Evolutionary conservation across 768 basidiomycete species (phyloP).

Genomic region (Rhodosporidiobolus odoratus): DNA sequence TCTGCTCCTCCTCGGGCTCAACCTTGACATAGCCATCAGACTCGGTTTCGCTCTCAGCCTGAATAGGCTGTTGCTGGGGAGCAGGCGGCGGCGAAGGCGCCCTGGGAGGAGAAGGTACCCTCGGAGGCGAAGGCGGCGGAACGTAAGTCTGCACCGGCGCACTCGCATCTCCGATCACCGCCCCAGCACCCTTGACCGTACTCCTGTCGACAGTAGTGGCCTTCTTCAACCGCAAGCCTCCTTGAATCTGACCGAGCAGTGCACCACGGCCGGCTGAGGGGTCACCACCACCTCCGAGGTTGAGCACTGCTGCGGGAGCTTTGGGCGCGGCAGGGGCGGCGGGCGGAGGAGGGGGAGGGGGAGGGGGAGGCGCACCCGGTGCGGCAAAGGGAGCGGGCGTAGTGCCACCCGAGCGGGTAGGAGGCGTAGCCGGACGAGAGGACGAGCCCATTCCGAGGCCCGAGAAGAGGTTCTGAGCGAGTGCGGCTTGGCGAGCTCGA

Average conservation of each 20-base stretch:
- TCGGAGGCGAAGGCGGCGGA: slow-evolving; percentile 44
- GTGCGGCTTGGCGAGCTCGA: slow-evolving; percentile 13
- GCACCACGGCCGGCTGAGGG: slow-evolving; percentile 54
- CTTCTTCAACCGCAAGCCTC: slow-evolving; percentile 62
- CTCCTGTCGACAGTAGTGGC: slow-evolving; percentile 80
- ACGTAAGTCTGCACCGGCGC: slow-evolving; percentile 65
- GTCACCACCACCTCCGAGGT: slow-evolving; percentile 53
- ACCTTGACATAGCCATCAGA: slow-evolving; percentile 35
- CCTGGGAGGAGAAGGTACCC: slow-evolving; percentile 49
- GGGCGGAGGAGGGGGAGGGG: slow-evolving; percentile 40
- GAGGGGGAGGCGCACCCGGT: slow-evolving; percentile 34
- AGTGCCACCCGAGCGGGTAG: slow-evolving; percentile 41
- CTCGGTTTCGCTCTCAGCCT: slow-evolving; percentile 1
- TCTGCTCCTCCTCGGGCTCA: slow-evolving; percentile 46
- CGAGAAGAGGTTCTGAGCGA: slow-evolving; percentile 65
- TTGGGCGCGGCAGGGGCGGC: slow-evolving; percentile 38
- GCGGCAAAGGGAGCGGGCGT: slow-evolving; percentile 35
- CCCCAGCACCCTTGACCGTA: slow-evolving; percentile 62
- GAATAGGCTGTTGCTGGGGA: slow-evolving; percentile 6
- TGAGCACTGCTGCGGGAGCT: slow-evolving; percentile 42
- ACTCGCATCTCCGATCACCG: slow-evolving; percentile 67
- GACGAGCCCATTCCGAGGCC: slow-evolving; percentile 53
- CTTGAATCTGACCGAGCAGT: slow-evolving; percentile 74
- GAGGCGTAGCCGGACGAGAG: slow-evolving; percentile 38
- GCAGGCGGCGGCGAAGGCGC: slow-evolving; percentile 41